Conservation (phyloP, 2,329 filamentous ascomycete genomes). For the Aspergillus oerlinghausenensis region DNA sequence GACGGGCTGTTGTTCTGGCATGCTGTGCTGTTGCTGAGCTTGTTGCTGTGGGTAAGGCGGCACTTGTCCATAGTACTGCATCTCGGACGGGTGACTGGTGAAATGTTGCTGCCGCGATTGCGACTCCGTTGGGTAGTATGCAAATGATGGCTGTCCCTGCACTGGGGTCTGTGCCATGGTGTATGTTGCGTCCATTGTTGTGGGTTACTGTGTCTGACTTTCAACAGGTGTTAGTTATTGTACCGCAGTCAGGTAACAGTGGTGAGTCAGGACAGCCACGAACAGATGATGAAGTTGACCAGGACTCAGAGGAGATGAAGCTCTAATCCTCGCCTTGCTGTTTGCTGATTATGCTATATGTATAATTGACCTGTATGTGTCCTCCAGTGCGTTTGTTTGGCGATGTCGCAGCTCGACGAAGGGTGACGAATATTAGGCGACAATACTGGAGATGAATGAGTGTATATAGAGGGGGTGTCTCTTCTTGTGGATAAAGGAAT, state of each 20-base stretch:
- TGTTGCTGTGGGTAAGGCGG: constrained; percentile 24
- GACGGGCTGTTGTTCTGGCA: constrained; percentile 30
- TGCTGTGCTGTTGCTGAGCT: constrained; percentile 20
- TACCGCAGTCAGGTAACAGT: not conserved
- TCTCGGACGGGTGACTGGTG: constrained; percentile 57
- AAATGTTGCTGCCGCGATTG: constrained; percentile 75
- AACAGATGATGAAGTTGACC: constrained; percentile 1
- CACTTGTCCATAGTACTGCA: constrained; percentile 39
- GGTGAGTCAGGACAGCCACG: not conserved
- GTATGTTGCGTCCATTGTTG: constrained; percentile 62
- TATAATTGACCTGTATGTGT: not conserved
- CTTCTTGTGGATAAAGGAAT: constrained; percentile 28
- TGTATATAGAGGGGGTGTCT: constrained; percentile 26
- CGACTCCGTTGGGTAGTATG: constrained; percentile 75
- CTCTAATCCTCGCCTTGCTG: not conserved
- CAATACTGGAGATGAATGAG: constrained; percentile 12
- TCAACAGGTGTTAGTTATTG: constrained; percentile 4
- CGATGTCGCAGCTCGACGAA: not conserved
- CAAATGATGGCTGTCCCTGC: constrained; percentile 72
- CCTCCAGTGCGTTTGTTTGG: not conserved
- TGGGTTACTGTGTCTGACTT: constrained; percentile 3
- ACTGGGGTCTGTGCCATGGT: constrained; percentile 47
- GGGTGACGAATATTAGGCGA: constrained; percentile 5
- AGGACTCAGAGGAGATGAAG: not conserved
- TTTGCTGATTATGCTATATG: not conserved